phyloP scores from a whole-genome alignment of 805 yeast genomes.

The Candida insectalens region DNA sequence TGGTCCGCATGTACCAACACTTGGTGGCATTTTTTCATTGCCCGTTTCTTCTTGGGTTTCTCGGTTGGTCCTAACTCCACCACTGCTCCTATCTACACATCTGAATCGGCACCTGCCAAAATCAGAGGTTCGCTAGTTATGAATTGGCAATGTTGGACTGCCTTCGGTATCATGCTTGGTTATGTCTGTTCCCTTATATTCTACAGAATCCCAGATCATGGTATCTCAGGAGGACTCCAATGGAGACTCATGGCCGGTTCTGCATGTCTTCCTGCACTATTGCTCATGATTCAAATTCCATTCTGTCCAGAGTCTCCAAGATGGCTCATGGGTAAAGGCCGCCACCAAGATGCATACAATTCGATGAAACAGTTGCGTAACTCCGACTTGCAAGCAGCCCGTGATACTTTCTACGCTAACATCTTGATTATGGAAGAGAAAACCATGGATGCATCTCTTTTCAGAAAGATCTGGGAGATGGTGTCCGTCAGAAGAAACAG shows the following conservation, averaged over 20 bases:
- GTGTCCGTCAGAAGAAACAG: slow-evolving; percentile 71
- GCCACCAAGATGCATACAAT: slow-evolving; percentile 48
- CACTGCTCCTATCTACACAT: slow-evolving; percentile 64
- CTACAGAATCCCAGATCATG: slow-evolving; percentile 38
- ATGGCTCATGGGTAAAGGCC: slow-evolving; percentile 66
- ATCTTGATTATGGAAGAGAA: slow-evolving; percentile 56
- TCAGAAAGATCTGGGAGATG: slow-evolving; percentile 42
- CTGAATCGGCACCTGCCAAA: slow-evolving; percentile 56
- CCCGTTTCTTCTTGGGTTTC: slow-evolving; percentile 54
- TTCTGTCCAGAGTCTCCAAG: slow-evolving; percentile 70
- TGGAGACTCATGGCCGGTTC: slow-evolving; percentile 68
- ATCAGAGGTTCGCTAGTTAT: slow-evolving; percentile 61
- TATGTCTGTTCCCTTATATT: slow-evolving; percentile 57
- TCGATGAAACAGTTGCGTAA: slow-evolving; percentile 40
- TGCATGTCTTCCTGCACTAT: slow-evolving; percentile 56
- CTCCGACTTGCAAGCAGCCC: slow-evolving; percentile 50
- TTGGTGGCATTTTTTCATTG: slow-evolving; percentile 63
- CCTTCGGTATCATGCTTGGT: slow-evolving; percentile 67
- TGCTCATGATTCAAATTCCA: slow-evolving; percentile 50
- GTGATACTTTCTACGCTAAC: slow-evolving; percentile 62
- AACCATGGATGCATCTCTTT: slow-evolving; percentile 36
- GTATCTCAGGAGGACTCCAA: slow-evolving; percentile 41
- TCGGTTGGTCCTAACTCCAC: slow-evolving; percentile 67
- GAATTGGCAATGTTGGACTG: slow-evolving; percentile 72
- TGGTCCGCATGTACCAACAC: slow-evolving; percentile 60